Evolutionary conservation across 2,329 filamentous ascomycete genomes (phyloP), one percentile per base, ranked within the genome.

Genomic region (Camillea tinctor): DNA sequence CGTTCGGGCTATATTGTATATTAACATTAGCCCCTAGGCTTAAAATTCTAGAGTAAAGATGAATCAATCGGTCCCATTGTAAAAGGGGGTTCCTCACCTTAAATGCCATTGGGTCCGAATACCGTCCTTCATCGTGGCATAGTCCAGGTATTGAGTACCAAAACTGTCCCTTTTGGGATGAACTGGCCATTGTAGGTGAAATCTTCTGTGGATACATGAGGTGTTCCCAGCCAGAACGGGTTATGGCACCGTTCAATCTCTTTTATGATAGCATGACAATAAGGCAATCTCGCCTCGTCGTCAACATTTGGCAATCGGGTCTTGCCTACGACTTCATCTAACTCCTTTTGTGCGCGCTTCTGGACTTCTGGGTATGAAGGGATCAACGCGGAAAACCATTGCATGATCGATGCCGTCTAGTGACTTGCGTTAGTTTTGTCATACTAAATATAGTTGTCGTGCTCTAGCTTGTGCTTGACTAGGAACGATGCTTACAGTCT

Each of bases 91-190:
- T n/a, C n/a, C 49, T 52, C 9, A 56, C 60, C 8, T 57, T 55
- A 54, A 75, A 75, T 7, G 22, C 50, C 2, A 62, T 54, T 0
- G 73, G 73, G 13, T 74, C 64, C 15, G 69, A 55, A 59, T 73
- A 68, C 0, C 70, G 67, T 0, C 60, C 57, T 1, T 67, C 61
- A 57, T 79, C 75, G 54, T 71, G 69, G 71, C n/a, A 78, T 71
- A 9, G 69, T 69, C 74, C 73, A 71, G 60, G 54, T 77, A 76
- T 30, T 72, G 55, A 20, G 79, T 61, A 26, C 79, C 59, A 3
- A 66, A 69, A 1, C 75, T 65, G 9, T 73, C 73, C 59, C 76
- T 11, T 75, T 74, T 6, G 78, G 77, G 52, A 81, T 75, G 36
- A 70, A 68, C 49, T 73, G 69, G 2, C 75, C 76, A 4, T 74